Percentiles rank a stretch among this genome's conserved stretches.
phyloP scores from a whole-genome alignment of 1,284 basidiomycete genomes.

The Apiotrichum gracile region DNA sequence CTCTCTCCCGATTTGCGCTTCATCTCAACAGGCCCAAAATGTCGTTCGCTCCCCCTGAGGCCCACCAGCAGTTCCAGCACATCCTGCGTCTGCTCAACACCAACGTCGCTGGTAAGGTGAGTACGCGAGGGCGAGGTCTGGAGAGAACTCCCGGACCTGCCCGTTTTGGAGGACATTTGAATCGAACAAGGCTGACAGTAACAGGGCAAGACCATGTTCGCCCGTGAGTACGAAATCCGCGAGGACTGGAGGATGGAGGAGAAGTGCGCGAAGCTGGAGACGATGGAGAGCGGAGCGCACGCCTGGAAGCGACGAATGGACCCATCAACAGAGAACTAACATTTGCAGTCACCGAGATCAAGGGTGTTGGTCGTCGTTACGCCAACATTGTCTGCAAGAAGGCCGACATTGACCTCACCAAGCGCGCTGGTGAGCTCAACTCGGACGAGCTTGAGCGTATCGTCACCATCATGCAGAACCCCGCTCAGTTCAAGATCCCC shows the following conservation, averaged over 20 bases:
- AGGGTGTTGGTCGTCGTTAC: conserved; percentile 98
- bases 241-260: neutral
- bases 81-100: conserved; percentile 83
- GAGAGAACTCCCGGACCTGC: too few relatives aligned
- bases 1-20: neutral
- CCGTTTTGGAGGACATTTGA: too few relatives aligned
- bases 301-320: too few relatives aligned
- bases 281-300: neutral
- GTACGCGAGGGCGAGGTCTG: too few relatives aligned
- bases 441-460: conserved; percentile 97
- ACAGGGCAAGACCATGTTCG: conserved; percentile 88
- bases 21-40: conserved; percentile 8
- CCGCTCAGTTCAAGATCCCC: conserved; percentile 98
- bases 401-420: conserved; percentile 97
- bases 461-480: conserved; percentile 99
- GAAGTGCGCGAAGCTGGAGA: neutral
- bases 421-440: conserved; percentile 94
- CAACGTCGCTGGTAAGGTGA: conserved; percentile 93
- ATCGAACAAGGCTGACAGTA: too few relatives aligned
- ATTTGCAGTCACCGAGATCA: conserved; percentile 51
- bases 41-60: conserved; percentile 78
- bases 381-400: conserved; percentile 99
- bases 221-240: conserved; percentile 41
- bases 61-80: conserved; percentile 85
- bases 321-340: too few relatives aligned